Conservation (phyloP, 108 stramenopile species). For the Cyclostephanos tholiformis region DNA sequence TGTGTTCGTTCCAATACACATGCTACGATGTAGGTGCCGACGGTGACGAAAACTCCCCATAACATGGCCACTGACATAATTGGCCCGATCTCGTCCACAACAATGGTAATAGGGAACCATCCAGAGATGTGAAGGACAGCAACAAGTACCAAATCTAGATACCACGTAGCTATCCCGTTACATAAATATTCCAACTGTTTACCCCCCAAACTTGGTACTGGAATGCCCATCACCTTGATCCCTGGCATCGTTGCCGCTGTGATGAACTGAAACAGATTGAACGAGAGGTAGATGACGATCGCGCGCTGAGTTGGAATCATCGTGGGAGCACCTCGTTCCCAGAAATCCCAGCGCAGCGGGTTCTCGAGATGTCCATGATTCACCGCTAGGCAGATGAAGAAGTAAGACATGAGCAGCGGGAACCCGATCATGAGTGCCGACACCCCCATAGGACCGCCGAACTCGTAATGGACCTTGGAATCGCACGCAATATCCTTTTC, state of each 20-base stretch:
- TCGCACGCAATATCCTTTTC: conserved; percentile 36
- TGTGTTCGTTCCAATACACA: conserved; percentile 29
- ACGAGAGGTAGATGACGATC: conserved; percentile 26
- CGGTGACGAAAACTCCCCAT: conserved; percentile 40
- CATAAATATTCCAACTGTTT: conserved; percentile 50
- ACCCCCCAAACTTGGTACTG: conserved; percentile 48
- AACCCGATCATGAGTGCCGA: conserved; percentile 42
- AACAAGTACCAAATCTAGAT: conserved; percentile 37
- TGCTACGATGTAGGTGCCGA: conserved; percentile 43
- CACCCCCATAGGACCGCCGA: conserved; percentile 45
- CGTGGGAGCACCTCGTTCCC: conserved; percentile 24
- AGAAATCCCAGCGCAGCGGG: conserved; percentile 29
- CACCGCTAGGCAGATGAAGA: conserved; percentile 38
- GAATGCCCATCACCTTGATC: conserved; percentile 47
- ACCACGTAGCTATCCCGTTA: conserved; percentile 55
- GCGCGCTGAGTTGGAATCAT: conserved; percentile 32
- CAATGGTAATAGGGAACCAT: conserved; percentile 30
- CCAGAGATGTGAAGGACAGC: conserved; percentile 40
- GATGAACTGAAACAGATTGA: conserved; percentile 45
- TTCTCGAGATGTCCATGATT: conserved; percentile 36
- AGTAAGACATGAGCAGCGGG: conserved; percentile 46
- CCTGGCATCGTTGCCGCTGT: conserved; percentile 49
- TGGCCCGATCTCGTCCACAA: conserved; percentile 52
- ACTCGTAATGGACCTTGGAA: conserved; percentile 46
- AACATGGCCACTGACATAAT: conserved; percentile 54